Evolutionary conservation across 192 early-diverging fungal genomes (phyloP), one percentile per base, ranked within the genome.

Genomic region (Coemansia sp.): DNA sequence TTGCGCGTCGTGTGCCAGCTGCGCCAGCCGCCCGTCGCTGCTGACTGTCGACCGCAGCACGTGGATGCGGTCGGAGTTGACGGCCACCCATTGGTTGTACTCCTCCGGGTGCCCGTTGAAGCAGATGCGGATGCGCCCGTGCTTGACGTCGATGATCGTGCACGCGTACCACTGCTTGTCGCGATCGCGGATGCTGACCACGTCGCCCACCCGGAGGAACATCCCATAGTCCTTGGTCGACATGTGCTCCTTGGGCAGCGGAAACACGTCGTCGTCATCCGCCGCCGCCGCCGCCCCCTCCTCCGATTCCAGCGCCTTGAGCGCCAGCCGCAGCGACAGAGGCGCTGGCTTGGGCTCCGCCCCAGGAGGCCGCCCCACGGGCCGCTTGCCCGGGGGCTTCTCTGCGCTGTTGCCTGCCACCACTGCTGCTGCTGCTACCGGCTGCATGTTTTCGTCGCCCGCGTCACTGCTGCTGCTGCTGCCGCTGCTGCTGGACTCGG

Each of bases 161-260:
- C 77, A 76, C 42, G 74, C 66, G 70, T 74, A 67, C 84, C 84
- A 85, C 67, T 78, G 72, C 71, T 71, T 79, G 72, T 73, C 74
- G 19, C 63, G 69, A 35, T 72, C 81, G 40, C 84, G 77, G 61
- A 85, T 69, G 34, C 72, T 69, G 41, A 85, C 67, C 41, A 63
- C 48, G 62, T 78, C 80, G 45, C 77, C 75, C 6, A 69, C 37
- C 24, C 73, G 69, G 48, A 80, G 68, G 53, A 82, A 83, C 40
- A 73, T 59, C 34, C 66, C 59, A 59, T 80, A 85, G 37, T 85
- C 84, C 54, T 68, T 69, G 37, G 64, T 66, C 40, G 84, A 45
- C 71, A 83, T 77, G 56, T 74, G 73, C 59, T 83, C 75, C 39
- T 71, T 74, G 16, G 84, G 80, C 35, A 82, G 63, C n/a, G 67